phyloP scores from a whole-genome alignment of 2,329 filamentous ascomycete genomes.

The Nemania sp. region DNA sequence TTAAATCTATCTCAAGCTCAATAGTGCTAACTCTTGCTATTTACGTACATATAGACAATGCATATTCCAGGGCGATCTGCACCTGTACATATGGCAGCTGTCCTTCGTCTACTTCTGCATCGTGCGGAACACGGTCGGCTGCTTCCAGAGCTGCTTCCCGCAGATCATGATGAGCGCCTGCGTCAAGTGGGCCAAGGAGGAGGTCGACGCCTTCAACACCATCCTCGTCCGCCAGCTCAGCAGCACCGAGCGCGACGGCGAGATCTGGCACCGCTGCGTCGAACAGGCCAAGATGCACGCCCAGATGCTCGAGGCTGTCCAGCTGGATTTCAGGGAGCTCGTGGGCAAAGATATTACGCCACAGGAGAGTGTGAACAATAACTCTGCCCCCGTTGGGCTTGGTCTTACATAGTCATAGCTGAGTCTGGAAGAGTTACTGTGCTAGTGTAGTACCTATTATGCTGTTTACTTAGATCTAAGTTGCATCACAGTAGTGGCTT shows the following conservation, averaged over 20 bases:
- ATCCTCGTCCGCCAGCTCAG: slow-evolving; percentile 83
- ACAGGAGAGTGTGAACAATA: slow-evolving; percentile 29
- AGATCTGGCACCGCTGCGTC: slow-evolving; percentile 82
- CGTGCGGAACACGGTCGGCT: slow-evolving; percentile 88
- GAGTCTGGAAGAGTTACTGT: not conserved
- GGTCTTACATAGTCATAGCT: slow-evolving; percentile 38
- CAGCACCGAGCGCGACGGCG: slow-evolving; percentile 75
- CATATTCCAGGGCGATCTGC: slow-evolving; percentile 91
- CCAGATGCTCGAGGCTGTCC: slow-evolving; percentile 77
- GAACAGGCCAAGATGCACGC: slow-evolving; percentile 80
- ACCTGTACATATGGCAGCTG: slow-evolving; percentile 90
- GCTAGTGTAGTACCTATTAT: not conserved
- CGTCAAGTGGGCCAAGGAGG: slow-evolving; percentile 97
- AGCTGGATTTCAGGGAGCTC: slow-evolving; percentile 84
- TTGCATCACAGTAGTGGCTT: not conserved
- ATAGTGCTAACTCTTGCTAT: too few relatives aligned
- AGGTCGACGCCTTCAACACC: slow-evolving; percentile 87
- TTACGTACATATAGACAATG: slow-evolving; percentile 77
- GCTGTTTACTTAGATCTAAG: too few relatives aligned
- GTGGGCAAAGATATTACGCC: slow-evolving; percentile 66
- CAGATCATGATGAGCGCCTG: slow-evolving; percentile 88
- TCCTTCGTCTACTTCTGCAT: slow-evolving; percentile 95
- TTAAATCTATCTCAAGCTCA: too few relatives aligned
- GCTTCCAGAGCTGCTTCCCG: slow-evolving; percentile 86
- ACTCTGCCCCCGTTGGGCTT: slow-evolving; percentile 46